Evolutionary conservation across 1,139 yeast genomes (phyloP).

Genomic region (Martiniozyma asiatica): DNA sequence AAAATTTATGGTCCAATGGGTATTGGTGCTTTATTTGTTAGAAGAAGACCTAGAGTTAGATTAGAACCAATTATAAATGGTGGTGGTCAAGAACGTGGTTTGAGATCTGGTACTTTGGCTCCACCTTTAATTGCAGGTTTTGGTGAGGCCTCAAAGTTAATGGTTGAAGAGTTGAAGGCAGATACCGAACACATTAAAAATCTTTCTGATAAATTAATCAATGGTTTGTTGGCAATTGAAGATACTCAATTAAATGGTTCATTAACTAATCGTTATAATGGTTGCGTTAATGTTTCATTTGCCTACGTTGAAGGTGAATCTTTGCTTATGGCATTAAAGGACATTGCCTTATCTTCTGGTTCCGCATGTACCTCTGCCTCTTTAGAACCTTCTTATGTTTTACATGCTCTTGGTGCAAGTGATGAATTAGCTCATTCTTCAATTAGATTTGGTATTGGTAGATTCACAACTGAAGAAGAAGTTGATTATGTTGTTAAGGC

Average conservation of each 20-base stretch:
- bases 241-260: slow-evolving; percentile 90
- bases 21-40: slow-evolving; percentile 86
- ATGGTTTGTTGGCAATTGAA: slow-evolving; percentile 68
- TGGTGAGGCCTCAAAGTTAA: slow-evolving; percentile 92
- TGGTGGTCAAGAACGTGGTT: slow-evolving; percentile 98
- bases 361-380: slow-evolving; percentile 99
- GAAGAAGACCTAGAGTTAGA: slow-evolving; percentile 98
- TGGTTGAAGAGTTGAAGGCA: slow-evolving; percentile 58
- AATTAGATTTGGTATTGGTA: slow-evolving; percentile 92
- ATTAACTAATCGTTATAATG: slow-evolving; percentile 58
- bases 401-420: slow-evolving; percentile 95
- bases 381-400: slow-evolving; percentile 90
- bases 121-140: slow-evolving; percentile 93
- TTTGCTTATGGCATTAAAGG: slow-evolving; percentile 91
- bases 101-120: slow-evolving; percentile 92
- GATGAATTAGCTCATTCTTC: slow-evolving; percentile 97
- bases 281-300: slow-evolving; percentile 93
- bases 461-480: slow-evolving; percentile 94
- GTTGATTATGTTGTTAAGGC: slow-evolving; percentile 87
- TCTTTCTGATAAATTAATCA: slow-evolving; percentile 61
- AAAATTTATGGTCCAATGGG: slow-evolving; percentile 98
- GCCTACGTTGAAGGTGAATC: slow-evolving; percentile 99
- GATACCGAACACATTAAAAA: slow-evolving; percentile 61
- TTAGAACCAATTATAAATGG: slow-evolving; percentile 90
- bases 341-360: slow-evolving; percentile 90